Percentiles rank a stretch among this genome's conserved stretches.
These are phyloP conservation scores for Alloteropsis angusta DNA, from an alignment of 202 grass and related monocot genomes.

Conservation along the genomic window DNA sequence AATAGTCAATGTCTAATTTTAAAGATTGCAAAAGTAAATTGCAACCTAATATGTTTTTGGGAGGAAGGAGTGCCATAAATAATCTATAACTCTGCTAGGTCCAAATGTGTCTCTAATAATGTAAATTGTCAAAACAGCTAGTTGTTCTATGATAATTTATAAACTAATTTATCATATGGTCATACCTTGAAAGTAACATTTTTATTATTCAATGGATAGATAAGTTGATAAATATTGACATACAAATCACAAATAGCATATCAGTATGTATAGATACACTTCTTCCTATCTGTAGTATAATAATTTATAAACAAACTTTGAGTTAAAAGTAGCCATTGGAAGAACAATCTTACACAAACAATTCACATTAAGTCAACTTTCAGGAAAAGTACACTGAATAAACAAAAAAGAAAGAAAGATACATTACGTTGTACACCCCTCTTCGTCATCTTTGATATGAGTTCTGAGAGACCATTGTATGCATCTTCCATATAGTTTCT, in stretches of 20 bases:
- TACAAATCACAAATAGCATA: too few relatives aligned
- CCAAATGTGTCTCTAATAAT: not conserved
- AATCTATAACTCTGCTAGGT: too few relatives aligned
- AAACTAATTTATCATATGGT: too few relatives aligned
- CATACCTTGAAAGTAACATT: not conserved
- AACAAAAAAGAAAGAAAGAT: not conserved
- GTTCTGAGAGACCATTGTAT: conserved; percentile 25
- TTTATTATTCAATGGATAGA: not conserved
- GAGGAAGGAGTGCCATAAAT: too few relatives aligned
- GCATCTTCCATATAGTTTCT: conserved; percentile 50
- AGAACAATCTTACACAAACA: not conserved
- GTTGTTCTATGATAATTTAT: too few relatives aligned
- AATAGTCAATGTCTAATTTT: not conserved
- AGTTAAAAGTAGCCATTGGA: not conserved
- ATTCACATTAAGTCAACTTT: not conserved
- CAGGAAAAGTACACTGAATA: not conserved
- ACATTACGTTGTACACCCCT: conserved; percentile 11
- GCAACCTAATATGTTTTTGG: not conserved
- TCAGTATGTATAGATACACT: not conserved
- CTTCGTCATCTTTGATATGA: conserved; percentile 13
- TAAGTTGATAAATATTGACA: not conserved
- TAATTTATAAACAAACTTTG: not conserved
- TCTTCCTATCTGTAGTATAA: not conserved
- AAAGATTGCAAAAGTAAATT: not conserved
- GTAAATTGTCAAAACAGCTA: not conserved